These are phyloP conservation scores for Sporobolomyces roseus DNA, from an alignment of 768 basidiomycete genomes.

Conservation along the genomic window DNA sequence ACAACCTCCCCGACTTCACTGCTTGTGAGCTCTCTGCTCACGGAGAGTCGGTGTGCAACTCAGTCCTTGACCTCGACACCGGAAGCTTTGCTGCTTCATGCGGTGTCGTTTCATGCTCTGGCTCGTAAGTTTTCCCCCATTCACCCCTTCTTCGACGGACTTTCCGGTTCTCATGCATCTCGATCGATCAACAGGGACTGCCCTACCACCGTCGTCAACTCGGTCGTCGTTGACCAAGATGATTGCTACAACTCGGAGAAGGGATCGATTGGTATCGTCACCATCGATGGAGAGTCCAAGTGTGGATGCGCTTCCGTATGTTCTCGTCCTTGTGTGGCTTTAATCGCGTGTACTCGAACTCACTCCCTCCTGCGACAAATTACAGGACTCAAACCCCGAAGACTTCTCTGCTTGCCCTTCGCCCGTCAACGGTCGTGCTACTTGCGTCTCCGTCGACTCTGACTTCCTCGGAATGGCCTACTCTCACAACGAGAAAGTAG, in stretches of 20 bases:
- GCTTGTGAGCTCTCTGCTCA: constrained; percentile 26
- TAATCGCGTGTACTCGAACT: no score
- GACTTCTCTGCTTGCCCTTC: constrained; percentile 33
- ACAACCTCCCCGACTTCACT: constrained; percentile 35
- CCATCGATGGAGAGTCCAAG: constrained; percentile 33
- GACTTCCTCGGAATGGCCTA: constrained; percentile 35
- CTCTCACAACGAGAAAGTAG: constrained; percentile 11
- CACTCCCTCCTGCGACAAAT: no score
- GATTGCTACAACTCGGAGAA: constrained; percentile 36
- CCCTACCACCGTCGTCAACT: constrained; percentile 36
- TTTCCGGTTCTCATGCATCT: neutral
- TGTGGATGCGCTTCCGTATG: constrained; percentile 37
- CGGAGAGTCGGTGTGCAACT: constrained; percentile 37
- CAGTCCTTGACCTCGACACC: constrained; percentile 31
- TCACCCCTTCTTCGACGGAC: neutral
- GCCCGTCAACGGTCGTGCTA: constrained; percentile 33
- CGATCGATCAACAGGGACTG: constrained; percentile 18
- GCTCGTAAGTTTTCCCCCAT: constrained; percentile 11
- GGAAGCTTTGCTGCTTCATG: constrained; percentile 30
- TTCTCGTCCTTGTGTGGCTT: no score
- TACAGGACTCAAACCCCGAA: constrained; percentile 19
- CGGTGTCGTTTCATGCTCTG: constrained; percentile 30
- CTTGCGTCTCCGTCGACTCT: constrained; percentile 31
- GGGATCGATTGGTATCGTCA: constrained; percentile 30
- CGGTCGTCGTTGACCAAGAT: constrained; percentile 23